These are phyloP conservation scores for Lactarius psammicola DNA, from an alignment of 768 basidiomycete species.

Conservation along the genomic window DNA sequence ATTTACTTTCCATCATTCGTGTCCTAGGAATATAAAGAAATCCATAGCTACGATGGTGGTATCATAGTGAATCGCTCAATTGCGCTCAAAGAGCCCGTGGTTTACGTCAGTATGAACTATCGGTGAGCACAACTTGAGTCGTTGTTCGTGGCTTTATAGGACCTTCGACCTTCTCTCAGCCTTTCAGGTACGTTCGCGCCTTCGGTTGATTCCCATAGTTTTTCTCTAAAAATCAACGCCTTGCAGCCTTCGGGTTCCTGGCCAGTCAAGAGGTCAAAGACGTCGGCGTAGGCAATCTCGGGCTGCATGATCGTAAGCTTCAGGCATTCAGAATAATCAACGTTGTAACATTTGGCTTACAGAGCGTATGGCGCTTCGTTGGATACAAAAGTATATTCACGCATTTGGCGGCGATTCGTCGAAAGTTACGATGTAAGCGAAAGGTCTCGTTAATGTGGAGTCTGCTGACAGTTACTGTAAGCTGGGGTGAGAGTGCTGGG, in stretches of 20 bases:
- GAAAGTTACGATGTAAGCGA: conserved; percentile 54
- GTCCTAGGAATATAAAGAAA: neutral
- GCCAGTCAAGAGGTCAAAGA: conserved; percentile 50
- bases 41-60: conserved; percentile 2
- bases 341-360: neutral
- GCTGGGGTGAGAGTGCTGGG: conserved; percentile 54
- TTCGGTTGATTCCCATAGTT: neutral
- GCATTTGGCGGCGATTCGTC: conserved; percentile 62
- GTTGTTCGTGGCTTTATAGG: neutral
- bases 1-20: neutral
- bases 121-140: conserved; percentile 18
- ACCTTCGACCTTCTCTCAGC: neutral
- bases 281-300: conserved; percentile 58
- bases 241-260: conserved; percentile 49
- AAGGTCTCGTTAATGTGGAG: conserved; percentile 1
- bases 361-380: conserved; percentile 58
- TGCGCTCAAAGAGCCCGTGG: conserved; percentile 28
- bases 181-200: conserved; percentile 15
- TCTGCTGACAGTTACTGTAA: conserved; percentile 24
- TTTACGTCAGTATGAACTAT: conserved; percentile 34
- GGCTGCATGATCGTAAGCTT: conserved; percentile 59
- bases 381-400: conserved; percentile 64
- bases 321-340: neutral
- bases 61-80: conserved; percentile 31
- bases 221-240: too few species aligned